Conservation (phyloP, 345 rosid species). For the Durio zibethinus region DNA sequence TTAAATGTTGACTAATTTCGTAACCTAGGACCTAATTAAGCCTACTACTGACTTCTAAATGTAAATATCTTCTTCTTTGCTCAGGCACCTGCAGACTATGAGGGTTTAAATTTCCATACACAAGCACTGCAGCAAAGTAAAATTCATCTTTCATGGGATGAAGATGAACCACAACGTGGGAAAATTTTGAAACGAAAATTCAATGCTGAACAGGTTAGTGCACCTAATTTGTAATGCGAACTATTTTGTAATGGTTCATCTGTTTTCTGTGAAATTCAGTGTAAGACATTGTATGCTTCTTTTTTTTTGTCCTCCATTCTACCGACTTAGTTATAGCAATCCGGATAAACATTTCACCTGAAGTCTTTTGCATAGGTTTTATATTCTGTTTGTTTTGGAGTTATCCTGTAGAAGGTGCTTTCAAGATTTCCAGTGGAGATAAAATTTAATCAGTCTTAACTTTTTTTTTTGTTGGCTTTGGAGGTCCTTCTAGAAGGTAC, state of each 20-base stretch:
- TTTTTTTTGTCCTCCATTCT: neutral
- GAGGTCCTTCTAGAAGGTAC: neutral
- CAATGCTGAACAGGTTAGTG: conserved; percentile 69
- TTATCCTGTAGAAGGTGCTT: neutral
- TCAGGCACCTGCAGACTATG: conserved; percentile 73
- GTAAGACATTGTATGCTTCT: neutral
- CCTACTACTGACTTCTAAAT: neutral
- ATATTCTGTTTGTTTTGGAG: neutral
- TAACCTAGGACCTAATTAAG: neutral
- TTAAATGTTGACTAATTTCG: neutral
- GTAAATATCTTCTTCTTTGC: conserved; percentile 12
- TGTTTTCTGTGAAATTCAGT: neutral
- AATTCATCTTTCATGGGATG: conserved; percentile 85
- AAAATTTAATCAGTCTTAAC: neutral
- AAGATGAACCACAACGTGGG: conserved; percentile 85
- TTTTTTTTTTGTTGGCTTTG: neutral
- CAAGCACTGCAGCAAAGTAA: conserved; percentile 83
- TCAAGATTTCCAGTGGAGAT: neutral
- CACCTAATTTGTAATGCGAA: neutral
- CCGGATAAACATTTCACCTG: neutral
- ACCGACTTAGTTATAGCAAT: neutral
- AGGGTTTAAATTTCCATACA: conserved; percentile 71
- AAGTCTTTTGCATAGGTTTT: neutral
- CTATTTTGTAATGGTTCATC: conserved; percentile 4
- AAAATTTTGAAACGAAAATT: conserved; percentile 74